Percentiles rank a stretch among this genome's conserved stretches.
phyloP scores from a whole-genome alignment of 2,329 filamentous ascomycete species.

The Zymoseptoria ardabiliae region DNA sequence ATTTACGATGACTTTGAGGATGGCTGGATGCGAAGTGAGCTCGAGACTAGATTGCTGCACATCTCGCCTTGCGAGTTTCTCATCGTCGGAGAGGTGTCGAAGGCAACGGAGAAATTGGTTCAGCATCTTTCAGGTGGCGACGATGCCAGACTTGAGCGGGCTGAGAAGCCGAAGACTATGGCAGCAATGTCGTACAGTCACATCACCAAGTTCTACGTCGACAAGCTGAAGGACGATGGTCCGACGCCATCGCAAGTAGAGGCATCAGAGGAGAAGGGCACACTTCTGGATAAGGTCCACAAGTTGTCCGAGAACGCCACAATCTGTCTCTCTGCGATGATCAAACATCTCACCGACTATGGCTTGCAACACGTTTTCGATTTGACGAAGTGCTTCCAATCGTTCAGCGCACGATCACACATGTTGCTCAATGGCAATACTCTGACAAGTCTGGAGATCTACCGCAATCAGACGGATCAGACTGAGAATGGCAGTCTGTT shows the following conservation, averaged over 20 bases:
- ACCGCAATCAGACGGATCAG: constrained; percentile 87
- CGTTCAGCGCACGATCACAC: constrained; percentile 86
- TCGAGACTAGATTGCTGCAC: constrained; percentile 90
- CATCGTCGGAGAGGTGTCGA: constrained; percentile 83
- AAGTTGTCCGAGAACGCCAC: constrained; percentile 78
- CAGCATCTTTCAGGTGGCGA: constrained; percentile 86
- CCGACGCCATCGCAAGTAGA: constrained; percentile 34
- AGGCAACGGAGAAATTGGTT: constrained; percentile 85
- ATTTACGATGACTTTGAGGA: constrained; percentile 95
- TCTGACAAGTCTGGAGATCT: constrained; percentile 86
- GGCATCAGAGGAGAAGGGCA: constrained; percentile 39
- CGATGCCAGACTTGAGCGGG: constrained; percentile 74
- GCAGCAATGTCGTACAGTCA: constrained; percentile 80
- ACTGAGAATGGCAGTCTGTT: constrained; percentile 81
- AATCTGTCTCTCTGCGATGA: constrained; percentile 93
- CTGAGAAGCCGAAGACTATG: constrained; percentile 69
- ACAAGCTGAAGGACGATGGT: constrained; percentile 58
- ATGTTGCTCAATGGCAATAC: constrained; percentile 97
- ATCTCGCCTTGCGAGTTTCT: constrained; percentile 94
- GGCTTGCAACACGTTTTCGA: constrained; percentile 93
- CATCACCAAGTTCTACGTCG: constrained; percentile 87
- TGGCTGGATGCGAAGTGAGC: constrained; percentile 92
- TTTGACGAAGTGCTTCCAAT: constrained; percentile 92
- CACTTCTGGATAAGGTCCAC: constrained; percentile 77
- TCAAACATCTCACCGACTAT: constrained; percentile 84